These are phyloP conservation scores for Penicillium sp. DNA, from an alignment of 2,329 filamentous ascomycete species.

Conservation along the genomic window DNA sequence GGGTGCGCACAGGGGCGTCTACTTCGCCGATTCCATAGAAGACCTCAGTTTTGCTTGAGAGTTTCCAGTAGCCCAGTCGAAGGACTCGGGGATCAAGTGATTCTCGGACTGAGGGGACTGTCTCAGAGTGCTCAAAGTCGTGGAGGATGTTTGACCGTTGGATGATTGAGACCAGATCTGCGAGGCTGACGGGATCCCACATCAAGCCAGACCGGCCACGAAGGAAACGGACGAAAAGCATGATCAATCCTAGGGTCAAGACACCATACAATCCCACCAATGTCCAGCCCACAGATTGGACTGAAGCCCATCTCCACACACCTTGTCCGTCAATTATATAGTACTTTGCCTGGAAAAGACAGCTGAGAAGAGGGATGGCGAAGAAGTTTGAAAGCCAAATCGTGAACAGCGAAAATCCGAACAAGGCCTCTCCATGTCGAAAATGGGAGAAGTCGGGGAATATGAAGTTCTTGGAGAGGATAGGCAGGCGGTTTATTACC, in stretches of 20 bases:
- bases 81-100: constrained; percentile 51
- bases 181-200: constrained; percentile 77
- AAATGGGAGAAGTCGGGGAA: constrained; percentile 62
- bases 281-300: constrained; percentile 69
- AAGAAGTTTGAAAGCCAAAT: constrained; percentile 68
- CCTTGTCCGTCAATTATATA: constrained; percentile 51
- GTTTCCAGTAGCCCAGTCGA: constrained; percentile 78
- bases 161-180: constrained; percentile 68
- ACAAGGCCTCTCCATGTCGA: constrained; percentile 56
- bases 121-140: constrained; percentile 63
- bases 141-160: constrained; percentile 68
- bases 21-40: constrained; percentile 74
- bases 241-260: constrained; percentile 50
- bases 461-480: constrained; percentile 56
- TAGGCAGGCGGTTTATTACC: constrained; percentile 54
- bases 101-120: constrained; percentile 42
- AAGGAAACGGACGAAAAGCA: constrained; percentile 58
- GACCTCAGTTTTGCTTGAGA: constrained; percentile 56
- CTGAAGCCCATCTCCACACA: constrained; percentile 69
- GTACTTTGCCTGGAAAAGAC: constrained; percentile 60
- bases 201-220: constrained; percentile 62
- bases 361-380: constrained; percentile 70
- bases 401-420: constrained; percentile 57
- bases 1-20: constrained; percentile 44
- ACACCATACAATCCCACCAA: constrained; percentile 65